These are phyloP conservation scores for Citrus maxima DNA, from an alignment of 345 rosid species.

Conservation along the genomic window DNA sequence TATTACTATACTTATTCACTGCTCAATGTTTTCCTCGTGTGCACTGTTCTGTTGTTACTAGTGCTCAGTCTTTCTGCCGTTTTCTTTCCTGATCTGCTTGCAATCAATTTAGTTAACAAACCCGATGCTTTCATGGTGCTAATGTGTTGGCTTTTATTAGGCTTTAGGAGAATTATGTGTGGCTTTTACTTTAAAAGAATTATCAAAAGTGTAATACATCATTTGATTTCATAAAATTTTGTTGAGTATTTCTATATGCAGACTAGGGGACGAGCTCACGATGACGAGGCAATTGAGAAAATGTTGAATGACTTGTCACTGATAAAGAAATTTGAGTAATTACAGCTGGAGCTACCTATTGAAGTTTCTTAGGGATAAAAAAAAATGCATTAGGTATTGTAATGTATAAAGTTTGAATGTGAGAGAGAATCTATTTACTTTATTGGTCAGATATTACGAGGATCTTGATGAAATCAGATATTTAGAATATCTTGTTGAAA, in stretches of 20 bases:
- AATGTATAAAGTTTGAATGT: neutral
- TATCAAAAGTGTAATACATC: neutral
- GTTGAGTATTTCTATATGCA: constrained; percentile 27
- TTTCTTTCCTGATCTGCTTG: neutral
- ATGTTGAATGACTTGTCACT: constrained; percentile 86
- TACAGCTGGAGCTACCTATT: neutral
- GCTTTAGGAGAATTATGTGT: neutral
- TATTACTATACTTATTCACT: constrained; percentile 14
- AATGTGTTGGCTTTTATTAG: neutral
- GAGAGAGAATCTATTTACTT: neutral
- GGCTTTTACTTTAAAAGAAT: neutral
- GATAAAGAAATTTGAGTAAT: constrained; percentile 82
- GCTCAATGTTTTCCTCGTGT: neutral
- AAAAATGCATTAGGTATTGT: neutral
- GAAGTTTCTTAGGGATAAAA: neutral
- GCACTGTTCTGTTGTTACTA: neutral
- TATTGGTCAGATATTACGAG: neutral
- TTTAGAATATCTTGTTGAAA: too few relatives aligned
- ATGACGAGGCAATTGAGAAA: constrained; percentile 83
- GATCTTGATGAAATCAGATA: too few relatives aligned
- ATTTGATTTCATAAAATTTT: neutral
- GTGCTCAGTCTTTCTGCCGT: neutral
- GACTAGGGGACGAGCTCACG: constrained; percentile 83
- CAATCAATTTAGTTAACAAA: neutral
- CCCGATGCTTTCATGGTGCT: neutral